Evolutionary conservation across 192 early-diverging fungal species (phyloP).

Genomic region (Coemansia sp.): DNA sequence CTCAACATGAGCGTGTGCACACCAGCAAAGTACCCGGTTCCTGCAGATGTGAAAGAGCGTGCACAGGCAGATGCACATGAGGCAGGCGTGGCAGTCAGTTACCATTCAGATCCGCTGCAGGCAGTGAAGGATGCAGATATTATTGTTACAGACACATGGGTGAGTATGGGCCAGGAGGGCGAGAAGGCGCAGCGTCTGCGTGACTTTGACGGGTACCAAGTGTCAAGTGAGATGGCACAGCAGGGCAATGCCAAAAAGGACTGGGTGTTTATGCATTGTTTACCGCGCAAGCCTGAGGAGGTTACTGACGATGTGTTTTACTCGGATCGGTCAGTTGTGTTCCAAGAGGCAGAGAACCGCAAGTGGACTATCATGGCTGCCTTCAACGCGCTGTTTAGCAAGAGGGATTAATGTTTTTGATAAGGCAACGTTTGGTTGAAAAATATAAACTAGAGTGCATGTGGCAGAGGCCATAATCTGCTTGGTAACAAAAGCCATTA

Average conservation of each 20-base stretch:
- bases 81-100: constrained; percentile 53
- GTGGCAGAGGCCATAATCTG: neutral
- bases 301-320: constrained; percentile 98
- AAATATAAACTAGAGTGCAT: no score
- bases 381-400: constrained; percentile 62
- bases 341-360: constrained; percentile 97
- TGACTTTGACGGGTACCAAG: constrained; percentile 85
- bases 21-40: constrained; percentile 77
- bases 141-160: constrained; percentile 98
- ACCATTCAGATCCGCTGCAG: constrained; percentile 69
- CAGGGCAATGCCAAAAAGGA: constrained; percentile 74
- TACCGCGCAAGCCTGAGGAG: constrained; percentile 95
- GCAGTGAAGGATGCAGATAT: constrained; percentile 82
- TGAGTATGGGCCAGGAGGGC: constrained; percentile 96
- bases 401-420: neutral
- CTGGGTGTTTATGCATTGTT: constrained; percentile 99
- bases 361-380: constrained; percentile 97
- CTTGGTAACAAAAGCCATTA: neutral
- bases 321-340: constrained; percentile 86
- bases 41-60: constrained; percentile 65
- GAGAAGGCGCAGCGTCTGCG: constrained; percentile 81
- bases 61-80: constrained; percentile 64
- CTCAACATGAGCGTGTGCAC: constrained; percentile 80
- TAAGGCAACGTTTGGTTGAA: neutral
- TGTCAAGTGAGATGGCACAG: constrained; percentile 82